Evolutionary conservation across 2,329 filamentous ascomycete genomes (phyloP), one percentile per base, ranked within the genome.

Genomic region (Rhytidhysteron rufulum): DNA sequence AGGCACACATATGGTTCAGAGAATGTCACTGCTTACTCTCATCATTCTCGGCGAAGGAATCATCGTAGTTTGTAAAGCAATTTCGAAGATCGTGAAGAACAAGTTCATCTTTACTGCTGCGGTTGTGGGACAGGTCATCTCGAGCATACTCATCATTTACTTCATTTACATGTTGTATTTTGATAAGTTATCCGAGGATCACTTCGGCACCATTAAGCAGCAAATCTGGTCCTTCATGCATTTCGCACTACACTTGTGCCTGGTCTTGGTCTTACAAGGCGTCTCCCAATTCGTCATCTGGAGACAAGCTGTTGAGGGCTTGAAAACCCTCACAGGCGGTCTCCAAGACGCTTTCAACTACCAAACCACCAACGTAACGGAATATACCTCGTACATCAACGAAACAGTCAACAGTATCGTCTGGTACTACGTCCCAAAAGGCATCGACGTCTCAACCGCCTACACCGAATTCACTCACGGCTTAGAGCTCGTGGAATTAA

Each of bases 41-140:
- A 66, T 66, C 48, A 60, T 66, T 35, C 53, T 67, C 15, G 64
- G 63, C 31, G 64, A 67, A 49, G 64, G 64, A 30, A 59, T 65
- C 35, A 66, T 66, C 27, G 61, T 60, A 24, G 45, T 66, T 27
- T 57, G 58, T 55, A 51, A 56, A 48, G 51, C 57, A 33, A 60
- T 62, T 31, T 58, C 58, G 20, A 51, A 53, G 20, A 63, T 66
- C 37, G 60, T 64, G 16, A 60, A 63, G 43, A 56, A 55, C 35
- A 52, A 58, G 8, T 56, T 42, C 29, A 45, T 52, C 18, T 57
- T 55, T 42, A 52, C 51, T 5, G 46, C 52, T 1, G 25, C 48
- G 7, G 57, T 61, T 2, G 51, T 63, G n/a, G 59, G 55, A 4
- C 55, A 63, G 39, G 60, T 66, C 42, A 44, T 60, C 33, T 53